phyloP scores from a whole-genome alignment of 495 filamentous ascomycete species.

The Corynascus novoguineensis region DNA sequence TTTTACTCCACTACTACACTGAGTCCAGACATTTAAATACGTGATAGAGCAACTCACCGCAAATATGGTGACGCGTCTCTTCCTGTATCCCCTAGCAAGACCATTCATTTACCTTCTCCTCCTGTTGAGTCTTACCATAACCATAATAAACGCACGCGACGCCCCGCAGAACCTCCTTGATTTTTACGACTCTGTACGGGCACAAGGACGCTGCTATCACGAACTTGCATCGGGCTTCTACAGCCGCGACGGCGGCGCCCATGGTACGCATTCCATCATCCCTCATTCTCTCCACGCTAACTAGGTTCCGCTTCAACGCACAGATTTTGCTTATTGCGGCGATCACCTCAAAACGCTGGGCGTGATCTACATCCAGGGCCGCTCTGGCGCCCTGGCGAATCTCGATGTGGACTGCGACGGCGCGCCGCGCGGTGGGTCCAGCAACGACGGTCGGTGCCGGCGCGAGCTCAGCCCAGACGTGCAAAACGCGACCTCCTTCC shows the following conservation, averaged over 20 bases:
- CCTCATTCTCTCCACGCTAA: not conserved
- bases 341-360: slow-evolving; percentile 27
- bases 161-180: slow-evolving; percentile 29
- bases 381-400: slow-evolving; percentile 34
- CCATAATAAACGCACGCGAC: not conserved
- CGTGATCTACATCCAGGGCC: slow-evolving; percentile 37
- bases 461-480: slow-evolving; percentile 39
- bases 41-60: not conserved
- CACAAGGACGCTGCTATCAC: slow-evolving; percentile 24
- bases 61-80: not conserved
- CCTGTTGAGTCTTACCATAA: not conserved
- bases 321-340: slow-evolving; percentile 34
- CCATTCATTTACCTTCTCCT: not conserved
- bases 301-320: slow-evolving; percentile 4
- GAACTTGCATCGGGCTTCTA: slow-evolving; percentile 29
- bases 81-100: not conserved
- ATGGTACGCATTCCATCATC: not conserved
- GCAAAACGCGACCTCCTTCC: slow-evolving; percentile 53
- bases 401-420: slow-evolving; percentile 72
- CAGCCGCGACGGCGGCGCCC: slow-evolving; percentile 24
- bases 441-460: slow-evolving; percentile 46
- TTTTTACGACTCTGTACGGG: slow-evolving; percentile 30
- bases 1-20: too few relatives aligned
- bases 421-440: slow-evolving; percentile 28
- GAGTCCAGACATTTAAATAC: too few relatives aligned